These are phyloP conservation scores for Phytophthora idaei DNA, from an alignment of 352 stramenopile species.

Conservation along the genomic window DNA sequence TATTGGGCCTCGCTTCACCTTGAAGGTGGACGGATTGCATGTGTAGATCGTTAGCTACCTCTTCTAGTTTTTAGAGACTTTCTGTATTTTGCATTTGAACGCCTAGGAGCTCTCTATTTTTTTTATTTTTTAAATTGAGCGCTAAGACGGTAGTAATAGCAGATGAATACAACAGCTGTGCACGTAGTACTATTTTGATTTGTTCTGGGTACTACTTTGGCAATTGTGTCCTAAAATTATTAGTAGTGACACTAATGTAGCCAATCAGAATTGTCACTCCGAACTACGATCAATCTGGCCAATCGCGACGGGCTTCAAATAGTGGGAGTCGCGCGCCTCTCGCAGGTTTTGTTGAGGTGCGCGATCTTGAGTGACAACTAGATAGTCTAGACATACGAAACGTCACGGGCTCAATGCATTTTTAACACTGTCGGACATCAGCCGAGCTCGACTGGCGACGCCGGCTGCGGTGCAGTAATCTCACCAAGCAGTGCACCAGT, in stretches of 20 bases:
- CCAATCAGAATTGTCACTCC: slow-evolving; percentile 2
- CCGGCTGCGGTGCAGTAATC: slow-evolving; percentile 11
- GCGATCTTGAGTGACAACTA: slow-evolving; percentile 26
- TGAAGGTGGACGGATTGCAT: too few species aligned
- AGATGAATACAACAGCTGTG: too few species aligned
- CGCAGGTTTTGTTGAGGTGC: slow-evolving; percentile 30
- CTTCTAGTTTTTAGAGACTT: too few species aligned
- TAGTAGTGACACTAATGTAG: background rate
- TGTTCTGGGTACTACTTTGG: too few species aligned
- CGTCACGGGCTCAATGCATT: slow-evolving; percentile 2
- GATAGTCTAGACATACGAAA: slow-evolving; percentile 7
- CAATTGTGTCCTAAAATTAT: too few species aligned
- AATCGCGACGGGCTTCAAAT: slow-evolving; percentile 7
- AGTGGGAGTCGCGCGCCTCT: slow-evolving; percentile 27
- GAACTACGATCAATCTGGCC: background rate
- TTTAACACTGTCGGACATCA: slow-evolving; percentile 1
- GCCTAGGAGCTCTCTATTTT: too few species aligned
- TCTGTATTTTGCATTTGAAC: too few species aligned
- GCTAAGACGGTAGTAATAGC: too few species aligned
- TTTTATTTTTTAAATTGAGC: too few species aligned
- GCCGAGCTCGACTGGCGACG: slow-evolving; percentile 1
- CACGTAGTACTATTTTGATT: too few species aligned
- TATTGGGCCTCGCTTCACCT: too few species aligned
- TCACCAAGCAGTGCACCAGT: slow-evolving; percentile 22
- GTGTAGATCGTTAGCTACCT: too few species aligned